Conservation (phyloP, 805 yeast species). For the Ogataea neopini region DNA sequence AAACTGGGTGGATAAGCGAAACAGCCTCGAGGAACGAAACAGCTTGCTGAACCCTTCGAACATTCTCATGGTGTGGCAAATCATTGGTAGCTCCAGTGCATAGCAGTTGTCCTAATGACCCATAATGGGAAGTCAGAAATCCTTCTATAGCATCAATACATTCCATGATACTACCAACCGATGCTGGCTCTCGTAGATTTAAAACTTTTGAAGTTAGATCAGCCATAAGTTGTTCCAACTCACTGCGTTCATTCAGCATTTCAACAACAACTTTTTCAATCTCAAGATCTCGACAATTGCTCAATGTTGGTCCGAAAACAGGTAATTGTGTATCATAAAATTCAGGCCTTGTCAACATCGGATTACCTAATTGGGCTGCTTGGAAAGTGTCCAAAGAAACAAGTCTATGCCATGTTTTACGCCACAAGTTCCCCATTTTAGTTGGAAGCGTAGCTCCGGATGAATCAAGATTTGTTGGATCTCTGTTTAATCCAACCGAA, state of each 20-base stretch:
- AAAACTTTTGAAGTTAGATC: constrained; percentile 41
- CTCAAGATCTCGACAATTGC: constrained; percentile 39
- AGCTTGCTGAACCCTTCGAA: constrained; percentile 14
- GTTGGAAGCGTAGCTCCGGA: constrained; percentile 6
- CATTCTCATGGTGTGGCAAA: constrained; percentile 26
- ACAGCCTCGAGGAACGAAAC: constrained; percentile 28
- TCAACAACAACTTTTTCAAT: constrained; percentile 45
- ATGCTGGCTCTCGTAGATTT: constrained; percentile 41
- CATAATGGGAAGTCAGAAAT: constrained; percentile 34
- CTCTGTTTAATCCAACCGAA: constrained; percentile 67
- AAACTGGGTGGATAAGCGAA: constrained; percentile 41
- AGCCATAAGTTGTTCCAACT: constrained; percentile 34
- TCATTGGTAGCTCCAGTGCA: not conserved
- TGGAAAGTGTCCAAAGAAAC: constrained; percentile 47
- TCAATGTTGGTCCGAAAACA: constrained; percentile 34
- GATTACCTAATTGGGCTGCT: constrained; percentile 49
- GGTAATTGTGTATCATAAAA: constrained; percentile 57
- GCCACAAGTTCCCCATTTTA: constrained; percentile 45
- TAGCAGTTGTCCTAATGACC: constrained; percentile 31
- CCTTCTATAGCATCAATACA: constrained; percentile 40
- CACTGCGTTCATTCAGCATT: constrained; percentile 32
- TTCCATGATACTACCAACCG: constrained; percentile 39
- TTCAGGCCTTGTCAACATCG: constrained; percentile 39
- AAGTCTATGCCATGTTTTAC: constrained; percentile 60
- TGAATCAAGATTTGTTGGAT: constrained; percentile 52